Percentiles rank a stretch among this genome's conserved stretches.
phyloP scores from a whole-genome alignment of 2,329 filamentous ascomycete genomes.

The Emydomyces testavorans region DNA sequence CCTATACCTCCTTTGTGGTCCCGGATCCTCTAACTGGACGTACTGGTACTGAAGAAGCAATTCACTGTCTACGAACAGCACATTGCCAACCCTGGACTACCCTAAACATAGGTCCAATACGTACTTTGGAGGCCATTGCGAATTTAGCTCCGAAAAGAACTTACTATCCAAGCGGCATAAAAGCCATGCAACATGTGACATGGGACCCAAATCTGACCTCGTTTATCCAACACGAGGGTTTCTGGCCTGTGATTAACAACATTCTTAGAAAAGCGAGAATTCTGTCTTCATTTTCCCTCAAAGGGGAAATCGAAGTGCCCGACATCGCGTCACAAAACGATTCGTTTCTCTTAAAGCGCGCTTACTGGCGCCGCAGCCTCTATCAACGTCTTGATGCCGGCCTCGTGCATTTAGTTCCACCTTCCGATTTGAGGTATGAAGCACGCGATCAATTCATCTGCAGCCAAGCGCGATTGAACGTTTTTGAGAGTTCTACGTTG shows the following conservation, averaged over 20 bases:
- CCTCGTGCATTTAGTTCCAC: neutral
- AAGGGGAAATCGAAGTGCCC: constrained; percentile 2
- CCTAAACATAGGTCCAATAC: constrained; percentile 6
- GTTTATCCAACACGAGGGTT: constrained; percentile 34
- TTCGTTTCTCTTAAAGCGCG: constrained; percentile 8
- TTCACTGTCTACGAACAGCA: constrained; percentile 14
- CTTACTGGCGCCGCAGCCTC: constrained; percentile 9
- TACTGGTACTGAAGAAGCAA: constrained; percentile 19
- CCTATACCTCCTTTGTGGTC: constrained; percentile 21
- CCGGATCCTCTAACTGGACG: constrained; percentile 23
- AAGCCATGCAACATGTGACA: constrained; percentile 34
- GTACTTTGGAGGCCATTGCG: constrained; percentile 9
- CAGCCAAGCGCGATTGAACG: constrained; percentile 6
- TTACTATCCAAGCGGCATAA: constrained; percentile 37
- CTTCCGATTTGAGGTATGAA: constrained; percentile 9
- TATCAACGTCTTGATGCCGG: constrained; percentile 12
- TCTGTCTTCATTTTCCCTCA: constrained; percentile 7
- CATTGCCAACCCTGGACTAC: constrained; percentile 13
- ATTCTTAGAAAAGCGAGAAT: constrained; percentile 8
- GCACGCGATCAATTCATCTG: constrained; percentile 9
- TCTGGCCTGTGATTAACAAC: constrained; percentile 14
- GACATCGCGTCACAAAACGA: neutral
- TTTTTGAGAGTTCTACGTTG: constrained; percentile 9
- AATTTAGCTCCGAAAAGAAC: constrained; percentile 28
- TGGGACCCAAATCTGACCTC: constrained; percentile 35